Evolutionary conservation across 2,329 filamentous ascomycete genomes (phyloP), one percentile per base, ranked within the genome.

Genomic region (Aureobasidium subglaciale): DNA sequence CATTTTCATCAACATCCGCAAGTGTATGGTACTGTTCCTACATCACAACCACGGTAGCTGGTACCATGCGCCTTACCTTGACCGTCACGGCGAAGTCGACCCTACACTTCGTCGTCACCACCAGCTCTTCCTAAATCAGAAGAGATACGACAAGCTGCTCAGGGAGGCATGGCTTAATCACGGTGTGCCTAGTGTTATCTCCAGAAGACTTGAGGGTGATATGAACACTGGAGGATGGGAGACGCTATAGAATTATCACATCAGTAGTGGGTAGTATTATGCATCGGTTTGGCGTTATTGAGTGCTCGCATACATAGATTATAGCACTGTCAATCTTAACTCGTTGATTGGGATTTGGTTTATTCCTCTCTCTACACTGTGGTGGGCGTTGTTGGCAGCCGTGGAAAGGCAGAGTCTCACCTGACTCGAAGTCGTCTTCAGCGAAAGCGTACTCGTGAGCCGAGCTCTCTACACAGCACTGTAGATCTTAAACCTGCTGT

Each of bases 221-320:
- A 90, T 96, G 41, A 99, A 99, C 68, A 96, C 90, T 64, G 93
- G 93, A 0, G 93, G 93, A 0, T 99, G 93, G 93, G 93, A 99
- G 75, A 96, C 75, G 30, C 63, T 78, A 61, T 78, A 56, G 66
- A 32, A 15, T 29, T 22, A 42, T 50, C 6, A 18, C 35, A 41
- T 52, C 16, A 8, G 9, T 25, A 38, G 27, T 18, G 42, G 5
- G 9, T 25, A 38, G 27, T 18, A 53, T 41, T 5, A 30, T 34
- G 49, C 49, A 53, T 53, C 18, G 5, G 35, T 4, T n/a, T 32
- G 49, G 49, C 42, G 38, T 53, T 40, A 22, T 1, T 13, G 49
- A 34, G n/a, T 50, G n/a, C 10, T 50, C 29, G 10, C 13, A 35
- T 32, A 13, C 24, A 49, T 49, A 49, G 32, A 37, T 20, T 6